Evolutionary conservation across 768 basidiomycete genomes (phyloP), one percentile per base, ranked within the genome.

Genomic region (Hericium alpestre): DNA sequence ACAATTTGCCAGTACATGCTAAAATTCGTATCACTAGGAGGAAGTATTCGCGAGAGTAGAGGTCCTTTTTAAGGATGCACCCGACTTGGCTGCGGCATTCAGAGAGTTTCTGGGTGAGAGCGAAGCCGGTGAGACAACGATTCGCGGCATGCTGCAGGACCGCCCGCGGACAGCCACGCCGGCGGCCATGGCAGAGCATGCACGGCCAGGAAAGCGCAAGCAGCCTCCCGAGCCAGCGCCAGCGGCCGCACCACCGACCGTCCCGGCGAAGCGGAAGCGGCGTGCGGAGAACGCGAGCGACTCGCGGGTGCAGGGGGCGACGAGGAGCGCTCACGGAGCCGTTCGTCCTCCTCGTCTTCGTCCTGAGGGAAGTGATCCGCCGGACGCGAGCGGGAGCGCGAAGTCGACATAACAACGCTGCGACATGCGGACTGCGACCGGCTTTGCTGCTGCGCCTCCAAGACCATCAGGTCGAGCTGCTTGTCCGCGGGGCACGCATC

Each of bases 11-110:
- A 40, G 53, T 63, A 12, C 55, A 63, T n/a, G 54, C 59, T 38
- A 60, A 32, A 63, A 15, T 22, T 55, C 10, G 53, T 56, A 3
- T 54, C 46, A 62, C 3, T 61, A 86, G 82, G 79, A 79, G 49
- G 86, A 87, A 60, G 83, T 90, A 1, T 81, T 84, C 6, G 76
- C 75, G 27, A 82, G 83, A 62, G 85, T 90, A 40, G 80, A 81
- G 18, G 72, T 73, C 49, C 71, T 90, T 11, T 89, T 91, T 72
- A 83, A 84, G 59, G 84, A 90, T 62, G 83, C 81, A 9, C 84
- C 85, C 0, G 88, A 90, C 67, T 67, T 91, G 39, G 78, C 84
- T 41, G 76, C 80, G 50, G 87, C 87, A 59, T 90, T 91, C 62
- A 76, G 80, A 27, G 76, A 86, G 55, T 90, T 90, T 69, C 79